phyloP scores from a whole-genome alignment of 129 eudicot species.

The Glebionis coronaria region DNA sequence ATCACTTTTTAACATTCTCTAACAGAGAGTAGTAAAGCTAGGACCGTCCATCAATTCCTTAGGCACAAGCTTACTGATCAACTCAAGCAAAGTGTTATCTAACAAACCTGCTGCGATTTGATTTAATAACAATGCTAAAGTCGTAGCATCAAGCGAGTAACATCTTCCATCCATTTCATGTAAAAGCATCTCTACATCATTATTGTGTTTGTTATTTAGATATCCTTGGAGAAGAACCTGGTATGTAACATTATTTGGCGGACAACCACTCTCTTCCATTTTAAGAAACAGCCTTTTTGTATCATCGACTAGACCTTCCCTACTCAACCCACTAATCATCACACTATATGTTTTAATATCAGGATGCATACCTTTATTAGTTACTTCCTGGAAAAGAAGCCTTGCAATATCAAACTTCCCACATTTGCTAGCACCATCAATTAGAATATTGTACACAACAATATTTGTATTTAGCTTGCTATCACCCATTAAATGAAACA shows the following conservation, averaged over 20 bases:
- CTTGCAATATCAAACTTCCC: too few species aligned
- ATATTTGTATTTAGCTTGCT: neutral
- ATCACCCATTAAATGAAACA: conserved; percentile 7
- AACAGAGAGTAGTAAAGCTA: neutral
- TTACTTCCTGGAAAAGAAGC: too few species aligned
- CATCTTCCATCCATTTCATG: conserved; percentile 19
- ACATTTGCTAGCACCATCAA: too few species aligned
- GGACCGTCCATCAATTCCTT: neutral
- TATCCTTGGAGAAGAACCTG: conserved; percentile 8
- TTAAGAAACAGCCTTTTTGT: neutral
- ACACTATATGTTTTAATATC: too few species aligned
- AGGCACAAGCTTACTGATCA: conserved; percentile 23
- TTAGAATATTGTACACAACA: too few species aligned
- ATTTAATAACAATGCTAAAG: conserved; percentile 7
- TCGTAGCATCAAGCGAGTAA: conserved; percentile 11
- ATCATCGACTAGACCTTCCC: conserved; percentile 5
- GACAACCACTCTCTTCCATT: conserved; percentile 19
- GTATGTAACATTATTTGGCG: conserved; percentile 12
- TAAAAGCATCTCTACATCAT: conserved; percentile 10
- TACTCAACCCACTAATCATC: too few species aligned
- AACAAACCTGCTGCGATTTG: conserved; percentile 4
- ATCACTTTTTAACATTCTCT: neutral
- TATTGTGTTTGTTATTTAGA: neutral
- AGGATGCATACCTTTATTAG: neutral
- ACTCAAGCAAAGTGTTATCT: neutral